Evolutionary conservation across 805 yeast genomes (phyloP).

Genomic region (Nakazawaea populi): DNA sequence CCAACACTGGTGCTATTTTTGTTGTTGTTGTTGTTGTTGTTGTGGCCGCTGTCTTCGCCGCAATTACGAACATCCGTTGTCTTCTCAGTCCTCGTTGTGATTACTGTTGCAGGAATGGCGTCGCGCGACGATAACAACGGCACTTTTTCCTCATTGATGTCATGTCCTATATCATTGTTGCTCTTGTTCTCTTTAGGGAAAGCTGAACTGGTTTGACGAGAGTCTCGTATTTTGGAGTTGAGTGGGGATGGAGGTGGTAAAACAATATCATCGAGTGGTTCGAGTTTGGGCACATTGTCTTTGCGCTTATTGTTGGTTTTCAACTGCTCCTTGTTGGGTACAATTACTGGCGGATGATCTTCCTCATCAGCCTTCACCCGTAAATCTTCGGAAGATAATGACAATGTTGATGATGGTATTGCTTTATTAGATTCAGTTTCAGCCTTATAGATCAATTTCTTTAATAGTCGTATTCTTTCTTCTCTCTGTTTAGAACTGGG

Average conservation of each 20-base stretch:
- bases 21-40: not conserved
- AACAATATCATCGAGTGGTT: not conserved
- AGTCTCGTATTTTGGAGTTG: not conserved
- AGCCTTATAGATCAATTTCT: conserved; percentile 3
- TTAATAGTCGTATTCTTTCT: conserved; percentile 6
- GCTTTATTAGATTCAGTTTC: not conserved
- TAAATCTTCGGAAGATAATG: not conserved
- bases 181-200: no score
- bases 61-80: no score
- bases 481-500: conserved; percentile 4
- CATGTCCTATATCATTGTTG: no score
- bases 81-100: no score
- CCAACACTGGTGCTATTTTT: not conserved
- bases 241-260: not conserved
- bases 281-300: not conserved
- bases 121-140: no score
- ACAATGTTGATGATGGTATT: no score
- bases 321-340: no score
- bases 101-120: no score
- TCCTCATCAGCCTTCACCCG: not conserved
- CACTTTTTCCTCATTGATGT: no score
- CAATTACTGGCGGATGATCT: not conserved
- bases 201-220: no score
- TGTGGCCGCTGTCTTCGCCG: not conserved
- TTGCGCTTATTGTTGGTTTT: no score